Percentiles rank a stretch among this genome's conserved stretches.
Evolutionary conservation across 352 stramenopile species (phyloP).

Genomic region (Globisporangium irregulare): DNA sequence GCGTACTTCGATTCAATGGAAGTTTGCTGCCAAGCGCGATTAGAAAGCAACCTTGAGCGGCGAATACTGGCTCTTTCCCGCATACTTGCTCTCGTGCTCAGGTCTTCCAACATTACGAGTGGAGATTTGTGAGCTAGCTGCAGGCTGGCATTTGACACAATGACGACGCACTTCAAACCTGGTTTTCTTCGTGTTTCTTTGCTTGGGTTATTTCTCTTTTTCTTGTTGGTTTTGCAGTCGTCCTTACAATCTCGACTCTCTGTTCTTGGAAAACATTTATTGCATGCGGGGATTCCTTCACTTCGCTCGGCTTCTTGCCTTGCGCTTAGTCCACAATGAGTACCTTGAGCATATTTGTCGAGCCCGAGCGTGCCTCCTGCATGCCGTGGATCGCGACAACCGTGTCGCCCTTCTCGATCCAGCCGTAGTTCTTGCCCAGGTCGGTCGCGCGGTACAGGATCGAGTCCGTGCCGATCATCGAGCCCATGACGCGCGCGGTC

Average conservation of each 20-base stretch:
- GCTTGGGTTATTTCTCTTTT: not conserved
- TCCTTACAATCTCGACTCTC: not conserved
- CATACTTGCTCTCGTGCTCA: too few species aligned
- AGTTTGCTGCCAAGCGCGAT: too few species aligned
- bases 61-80: too few species aligned
- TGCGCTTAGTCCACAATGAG: constrained; percentile 80
- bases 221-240: not conserved
- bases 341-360: constrained; percentile 92
- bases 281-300: not conserved
- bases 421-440: constrained; percentile 84
- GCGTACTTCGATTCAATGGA: too few species aligned
- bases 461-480: constrained; percentile 89
- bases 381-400: constrained; percentile 90
- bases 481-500: constrained; percentile 69
- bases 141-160: not conserved
- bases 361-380: constrained; percentile 83
- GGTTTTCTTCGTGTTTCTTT: not conserved
- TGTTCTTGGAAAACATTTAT: not conserved
- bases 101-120: not conserved
- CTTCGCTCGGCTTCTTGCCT: not conserved
- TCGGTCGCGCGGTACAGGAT: constrained; percentile 88
- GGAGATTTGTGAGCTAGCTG: not conserved
- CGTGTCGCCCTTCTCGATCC: constrained; percentile 85
- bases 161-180: not conserved
- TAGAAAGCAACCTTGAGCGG: too few species aligned